Evolutionary conservation across 1,284 basidiomycete genomes (phyloP).

Genomic region (Moniliella sp.): DNA sequence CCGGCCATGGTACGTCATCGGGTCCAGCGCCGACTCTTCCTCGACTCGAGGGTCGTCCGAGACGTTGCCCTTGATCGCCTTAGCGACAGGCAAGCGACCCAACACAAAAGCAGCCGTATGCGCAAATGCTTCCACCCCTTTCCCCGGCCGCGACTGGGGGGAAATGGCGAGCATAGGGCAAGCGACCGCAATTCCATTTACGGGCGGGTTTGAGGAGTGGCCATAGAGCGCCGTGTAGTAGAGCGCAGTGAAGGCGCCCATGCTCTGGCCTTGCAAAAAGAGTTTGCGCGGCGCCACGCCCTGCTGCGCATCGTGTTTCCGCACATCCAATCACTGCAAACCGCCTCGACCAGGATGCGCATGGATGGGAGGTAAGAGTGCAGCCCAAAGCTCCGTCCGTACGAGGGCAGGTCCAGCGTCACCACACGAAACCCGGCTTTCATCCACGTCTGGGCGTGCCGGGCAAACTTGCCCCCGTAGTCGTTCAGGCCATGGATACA

Average conservation of each 20-base stretch:
- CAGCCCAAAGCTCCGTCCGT: conserved; percentile 35
- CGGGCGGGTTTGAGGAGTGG: conserved; percentile 9
- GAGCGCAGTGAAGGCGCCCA: conserved; percentile 34
- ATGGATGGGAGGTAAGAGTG: conserved; percentile 37
- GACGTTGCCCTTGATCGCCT: conserved; percentile 37
- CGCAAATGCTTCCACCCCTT: conserved; percentile 34
- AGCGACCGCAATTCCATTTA: conserved; percentile 35
- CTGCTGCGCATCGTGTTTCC: conserved; percentile 2
- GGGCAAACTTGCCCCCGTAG: conserved; percentile 32
- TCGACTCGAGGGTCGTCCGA: conserved; percentile 39
- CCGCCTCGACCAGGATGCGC: conserved; percentile 35
- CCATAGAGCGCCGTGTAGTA: conserved; percentile 29
- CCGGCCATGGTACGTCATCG: conserved; percentile 37
- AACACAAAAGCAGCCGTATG: conserved; percentile 34
- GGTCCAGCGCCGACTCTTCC: conserved; percentile 24
- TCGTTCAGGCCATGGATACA: conserved; percentile 10
- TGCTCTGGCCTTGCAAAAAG: conserved; percentile 35
- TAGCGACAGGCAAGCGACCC: conserved; percentile 36
- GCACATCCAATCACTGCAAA: conserved; percentile 37
- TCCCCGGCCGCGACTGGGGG: conserved; percentile 33
- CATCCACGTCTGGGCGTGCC: conserved; percentile 36
- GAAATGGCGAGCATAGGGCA: conserved; percentile 37
- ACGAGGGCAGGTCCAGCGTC: conserved; percentile 38
- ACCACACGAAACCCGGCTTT: conserved; percentile 38
- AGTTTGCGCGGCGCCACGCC: conserved; percentile 10